Evolutionary conservation across 768 basidiomycete species (phyloP).

Genomic region (Phanerochaete sordida): DNA sequence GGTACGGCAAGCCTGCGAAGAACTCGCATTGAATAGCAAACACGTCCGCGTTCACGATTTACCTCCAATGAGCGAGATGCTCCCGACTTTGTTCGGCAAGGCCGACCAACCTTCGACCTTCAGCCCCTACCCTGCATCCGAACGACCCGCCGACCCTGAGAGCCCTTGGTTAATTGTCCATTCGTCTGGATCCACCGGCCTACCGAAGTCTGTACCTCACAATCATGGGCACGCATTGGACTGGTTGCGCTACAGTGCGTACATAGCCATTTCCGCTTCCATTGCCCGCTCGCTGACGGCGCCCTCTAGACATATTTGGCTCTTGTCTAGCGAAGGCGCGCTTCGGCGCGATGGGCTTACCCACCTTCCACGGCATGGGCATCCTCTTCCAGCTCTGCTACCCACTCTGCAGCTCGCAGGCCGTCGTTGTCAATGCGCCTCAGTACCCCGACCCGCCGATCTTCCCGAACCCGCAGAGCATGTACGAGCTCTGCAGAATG

Average conservation of each 20-base stretch:
- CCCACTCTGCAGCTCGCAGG: constrained; percentile 4
- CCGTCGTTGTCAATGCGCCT: constrained; percentile 6
- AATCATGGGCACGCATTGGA: constrained; percentile 9
- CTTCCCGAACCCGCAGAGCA: constrained; percentile 12
- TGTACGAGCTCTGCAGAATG: background rate
- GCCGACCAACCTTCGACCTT: too few species aligned
- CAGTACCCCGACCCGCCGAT: constrained; percentile 9
- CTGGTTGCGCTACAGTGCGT: background rate
- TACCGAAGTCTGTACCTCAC: constrained; percentile 37
- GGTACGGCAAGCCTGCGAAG: constrained; percentile 23
- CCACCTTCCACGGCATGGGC: constrained; percentile 8
- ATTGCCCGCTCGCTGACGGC: background rate
- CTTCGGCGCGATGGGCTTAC: constrained; percentile 2
- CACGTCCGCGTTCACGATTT: too few species aligned
- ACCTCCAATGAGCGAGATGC: too few species aligned
- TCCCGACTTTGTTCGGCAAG: too few species aligned
- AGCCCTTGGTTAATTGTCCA: constrained; percentile 32
- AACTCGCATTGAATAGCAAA: constrained; percentile 12
- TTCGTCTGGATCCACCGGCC: constrained; percentile 48
- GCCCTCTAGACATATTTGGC: background rate
- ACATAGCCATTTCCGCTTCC: too few species aligned
- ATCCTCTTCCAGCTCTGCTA: background rate
- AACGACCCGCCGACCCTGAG: background rate
- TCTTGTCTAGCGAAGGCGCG: background rate
- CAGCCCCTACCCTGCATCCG: background rate